Evolutionary conservation across 306 rosid genomes (phyloP).

Genomic region (Erythrophleum fordii): DNA sequence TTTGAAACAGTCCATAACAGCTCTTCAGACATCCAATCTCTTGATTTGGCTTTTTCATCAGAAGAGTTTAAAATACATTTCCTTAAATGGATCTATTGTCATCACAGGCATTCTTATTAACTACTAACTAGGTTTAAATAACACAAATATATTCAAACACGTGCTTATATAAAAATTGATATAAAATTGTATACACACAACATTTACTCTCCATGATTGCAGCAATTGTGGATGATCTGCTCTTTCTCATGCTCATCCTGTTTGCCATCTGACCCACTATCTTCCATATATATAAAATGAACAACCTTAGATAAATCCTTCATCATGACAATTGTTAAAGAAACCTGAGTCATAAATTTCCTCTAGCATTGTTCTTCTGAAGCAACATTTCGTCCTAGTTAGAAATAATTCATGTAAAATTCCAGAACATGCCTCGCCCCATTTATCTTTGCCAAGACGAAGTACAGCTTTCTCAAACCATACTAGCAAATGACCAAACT

Average conservation of each 20-base stretch:
- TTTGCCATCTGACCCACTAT: not conserved
- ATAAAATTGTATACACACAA: not conserved
- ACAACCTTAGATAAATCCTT: too few species aligned
- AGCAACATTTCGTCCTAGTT: not conserved
- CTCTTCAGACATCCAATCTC: not conserved
- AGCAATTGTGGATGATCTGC: not conserved
- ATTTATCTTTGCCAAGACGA: conserved; percentile 23
- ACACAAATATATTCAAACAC: not conserved
- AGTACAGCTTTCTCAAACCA: conserved; percentile 10
- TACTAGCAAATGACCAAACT: conserved; percentile 30
- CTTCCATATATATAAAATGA: too few species aligned
- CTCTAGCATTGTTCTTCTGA: not conserved
- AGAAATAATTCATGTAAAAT: not conserved
- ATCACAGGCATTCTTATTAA: not conserved
- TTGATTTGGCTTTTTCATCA: not conserved
- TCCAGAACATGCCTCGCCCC: conserved; percentile 5
- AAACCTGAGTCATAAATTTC: not conserved
- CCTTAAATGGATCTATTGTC: not conserved
- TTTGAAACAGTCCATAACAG: not conserved
- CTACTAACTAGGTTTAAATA: too few species aligned
- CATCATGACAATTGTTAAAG: not conserved
- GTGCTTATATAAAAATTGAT: not conserved
- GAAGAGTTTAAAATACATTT: not conserved
- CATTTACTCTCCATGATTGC: not conserved
- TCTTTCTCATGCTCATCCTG: not conserved